Conservation (phyloP, 116 monocot genomes). For the Cymodocea nodosa region DNA sequence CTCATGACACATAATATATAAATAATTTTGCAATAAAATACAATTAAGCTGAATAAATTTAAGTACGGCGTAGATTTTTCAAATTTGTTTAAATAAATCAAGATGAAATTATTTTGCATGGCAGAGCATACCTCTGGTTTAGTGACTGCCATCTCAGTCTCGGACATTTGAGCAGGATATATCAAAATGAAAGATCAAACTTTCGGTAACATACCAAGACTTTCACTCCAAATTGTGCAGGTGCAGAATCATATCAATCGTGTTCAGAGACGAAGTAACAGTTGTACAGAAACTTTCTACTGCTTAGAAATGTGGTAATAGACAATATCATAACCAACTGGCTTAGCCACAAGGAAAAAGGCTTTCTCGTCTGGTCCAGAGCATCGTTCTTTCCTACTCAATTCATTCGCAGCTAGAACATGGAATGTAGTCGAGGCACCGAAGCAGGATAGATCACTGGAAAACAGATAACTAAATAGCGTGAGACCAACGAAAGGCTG, state of each 20-base stretch:
- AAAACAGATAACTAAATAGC: too few relatives aligned
- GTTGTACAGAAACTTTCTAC: neutral
- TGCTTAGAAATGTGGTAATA: neutral
- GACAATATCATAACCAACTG: neutral
- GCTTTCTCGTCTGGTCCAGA: neutral
- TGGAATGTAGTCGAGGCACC: too few relatives aligned
- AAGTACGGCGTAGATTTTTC: too few relatives aligned
- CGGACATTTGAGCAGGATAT: slow-evolving; percentile 3
- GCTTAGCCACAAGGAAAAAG: neutral
- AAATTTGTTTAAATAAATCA: too few relatives aligned
- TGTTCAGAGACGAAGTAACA: neutral
- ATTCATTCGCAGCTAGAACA: too few relatives aligned
- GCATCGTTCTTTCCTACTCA: too few relatives aligned
- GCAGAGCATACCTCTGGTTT: slow-evolving; percentile 8
- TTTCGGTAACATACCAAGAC: neutral
- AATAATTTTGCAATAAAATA: neutral
- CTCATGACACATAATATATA: neutral
- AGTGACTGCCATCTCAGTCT: slow-evolving; percentile 2
- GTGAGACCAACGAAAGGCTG: too few relatives aligned
- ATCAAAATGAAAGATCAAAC: slow-evolving; percentile 1
- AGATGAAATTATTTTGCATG: too few relatives aligned
- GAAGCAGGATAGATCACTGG: too few relatives aligned
- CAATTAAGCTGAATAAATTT: too few relatives aligned
- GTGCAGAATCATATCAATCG: neutral
- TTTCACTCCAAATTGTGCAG: neutral